Conservation (phyloP, 2,329 filamentous ascomycete species). For the Aspergillus nomiae region DNA sequence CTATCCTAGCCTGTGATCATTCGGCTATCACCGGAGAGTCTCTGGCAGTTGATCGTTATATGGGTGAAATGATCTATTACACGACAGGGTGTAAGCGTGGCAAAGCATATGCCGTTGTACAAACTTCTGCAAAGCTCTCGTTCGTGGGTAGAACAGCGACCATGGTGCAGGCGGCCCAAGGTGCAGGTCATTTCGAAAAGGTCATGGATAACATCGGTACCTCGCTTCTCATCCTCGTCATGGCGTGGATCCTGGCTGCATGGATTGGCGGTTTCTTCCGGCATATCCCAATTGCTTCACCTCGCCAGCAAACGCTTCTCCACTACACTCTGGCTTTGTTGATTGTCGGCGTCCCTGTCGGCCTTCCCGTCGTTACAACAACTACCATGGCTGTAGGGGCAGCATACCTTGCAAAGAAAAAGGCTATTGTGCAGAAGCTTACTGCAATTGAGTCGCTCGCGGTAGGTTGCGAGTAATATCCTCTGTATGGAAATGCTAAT, state of each 20-base stretch:
- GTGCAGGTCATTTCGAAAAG: conserved; percentile 77
- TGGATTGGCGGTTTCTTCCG: conserved; percentile 82
- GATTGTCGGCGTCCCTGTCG: conserved; percentile 79
- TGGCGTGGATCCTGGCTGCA: conserved; percentile 72
- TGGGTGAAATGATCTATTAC: conserved; percentile 75
- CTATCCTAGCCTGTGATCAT: conserved; percentile 72
- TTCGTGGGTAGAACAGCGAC: conserved; percentile 76
- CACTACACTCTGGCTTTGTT: conserved; percentile 70
- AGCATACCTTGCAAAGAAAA: conserved; percentile 74
- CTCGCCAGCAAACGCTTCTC: conserved; percentile 64
- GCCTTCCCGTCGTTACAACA: conserved; percentile 76
- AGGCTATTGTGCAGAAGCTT: conserved; percentile 78
- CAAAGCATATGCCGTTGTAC: conserved; percentile 71
- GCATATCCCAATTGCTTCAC: conserved; percentile 60
- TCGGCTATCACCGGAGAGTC: conserved; percentile 81
- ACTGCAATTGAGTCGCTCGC: conserved; percentile 77
- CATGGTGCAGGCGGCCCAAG: conserved; percentile 72
- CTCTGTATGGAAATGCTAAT: neutral
- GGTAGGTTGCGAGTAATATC: conserved; percentile 36
- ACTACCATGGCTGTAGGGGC: conserved; percentile 77
- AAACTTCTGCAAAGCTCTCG: conserved; percentile 67
- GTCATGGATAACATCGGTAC: conserved; percentile 83
- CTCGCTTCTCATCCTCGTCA: conserved; percentile 70
- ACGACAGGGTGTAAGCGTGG: conserved; percentile 81
- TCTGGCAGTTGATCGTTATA: conserved; percentile 67